Base-by-base conservation (phyloP, 169 alveolate species). In the Plasmodium fragile region DNA sequence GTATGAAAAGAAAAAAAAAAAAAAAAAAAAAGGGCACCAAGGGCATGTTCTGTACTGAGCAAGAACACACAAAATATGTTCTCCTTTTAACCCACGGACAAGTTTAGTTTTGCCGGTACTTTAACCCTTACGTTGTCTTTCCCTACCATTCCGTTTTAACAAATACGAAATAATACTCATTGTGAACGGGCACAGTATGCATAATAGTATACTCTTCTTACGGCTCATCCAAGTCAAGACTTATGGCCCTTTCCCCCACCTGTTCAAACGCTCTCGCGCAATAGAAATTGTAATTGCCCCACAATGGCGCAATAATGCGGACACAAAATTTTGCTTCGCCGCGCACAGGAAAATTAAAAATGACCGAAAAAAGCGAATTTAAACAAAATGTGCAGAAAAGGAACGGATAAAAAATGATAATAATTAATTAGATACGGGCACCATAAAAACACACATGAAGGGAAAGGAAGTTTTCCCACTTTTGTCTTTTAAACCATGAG, bases 381-480 rank as follows among this genome's bases (percentile, higher is more conserved):
- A 65, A n/a, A 65, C 36, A 65, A 65, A 28, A 65, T 65, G n/a
- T 65, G 16, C 16, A 65, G 36, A 22, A 65, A 22, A 5, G 10
- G 7, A 22, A 18, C 41, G 36, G 75, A 11, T 65, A 65, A 65
- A 65, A n/a, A 18, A 28, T 65, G 36, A n/a, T 65, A 65, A 11
- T 65, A 65, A 22, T 65, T 65, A 49, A 11, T 49, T 49, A 49
- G 22, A 65, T 65, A 65, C 6, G 36, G 36, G 28, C n/a, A n/a
- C 41, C 75, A 65, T 65, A 65, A 65, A 18, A 25, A 65, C 30
- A 65, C 30, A 65, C n/a, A n/a, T 65, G 36, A 28, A 28, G 30
- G n/a, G 75, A 65, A 65, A 65, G 36, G 75, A 65, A 65, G 36
- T 65, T 65, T 65, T 65, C 75, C 75, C 39, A 65, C n/a, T 65